Evolutionary conservation across 352 stramenopile genomes (phyloP).

Genomic region (Phytophthora hibernalis): DNA sequence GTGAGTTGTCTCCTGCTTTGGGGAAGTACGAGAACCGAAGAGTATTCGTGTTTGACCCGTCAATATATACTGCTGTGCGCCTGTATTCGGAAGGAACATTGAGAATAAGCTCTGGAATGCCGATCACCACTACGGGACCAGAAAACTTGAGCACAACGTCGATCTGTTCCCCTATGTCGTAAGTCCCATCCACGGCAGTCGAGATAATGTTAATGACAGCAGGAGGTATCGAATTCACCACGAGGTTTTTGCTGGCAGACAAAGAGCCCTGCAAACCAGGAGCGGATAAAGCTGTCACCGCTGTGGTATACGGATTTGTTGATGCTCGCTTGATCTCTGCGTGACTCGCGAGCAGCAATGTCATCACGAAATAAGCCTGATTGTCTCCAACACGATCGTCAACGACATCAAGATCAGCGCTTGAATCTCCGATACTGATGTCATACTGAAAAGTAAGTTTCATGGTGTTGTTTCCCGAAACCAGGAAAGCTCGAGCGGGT

Average conservation of each 20-base stretch:
- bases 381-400: slow-evolving; percentile 53
- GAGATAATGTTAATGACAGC: slow-evolving; percentile 55
- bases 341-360: slow-evolving; percentile 38
- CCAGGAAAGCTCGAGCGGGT: slow-evolving; percentile 34
- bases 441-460: slow-evolving; percentile 63
- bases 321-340: slow-evolving; percentile 62
- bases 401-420: slow-evolving; percentile 47
- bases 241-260: slow-evolving; percentile 46
- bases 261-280: slow-evolving; percentile 57
- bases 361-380: slow-evolving; percentile 57
- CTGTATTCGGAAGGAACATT: slow-evolving; percentile 49
- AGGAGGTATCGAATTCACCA: slow-evolving; percentile 57
- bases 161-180: slow-evolving; percentile 66
- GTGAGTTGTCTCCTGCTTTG: slow-evolving; percentile 48
- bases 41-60: slow-evolving; percentile 51
- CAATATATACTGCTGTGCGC: slow-evolving; percentile 56
- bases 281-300: slow-evolving; percentile 49
- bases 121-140: slow-evolving; percentile 50
- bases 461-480: slow-evolving; percentile 46
- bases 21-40: slow-evolving; percentile 68
- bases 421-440: slow-evolving; percentile 49
- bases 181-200: slow-evolving; percentile 55
- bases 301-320: slow-evolving; percentile 50
- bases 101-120: slow-evolving; percentile 52
- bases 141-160: slow-evolving; percentile 67